Evolutionary conservation across 2,329 filamentous ascomycete genomes (phyloP), one percentile per base, ranked within the genome.

Genomic region (Leptodontidium sp.): DNA sequence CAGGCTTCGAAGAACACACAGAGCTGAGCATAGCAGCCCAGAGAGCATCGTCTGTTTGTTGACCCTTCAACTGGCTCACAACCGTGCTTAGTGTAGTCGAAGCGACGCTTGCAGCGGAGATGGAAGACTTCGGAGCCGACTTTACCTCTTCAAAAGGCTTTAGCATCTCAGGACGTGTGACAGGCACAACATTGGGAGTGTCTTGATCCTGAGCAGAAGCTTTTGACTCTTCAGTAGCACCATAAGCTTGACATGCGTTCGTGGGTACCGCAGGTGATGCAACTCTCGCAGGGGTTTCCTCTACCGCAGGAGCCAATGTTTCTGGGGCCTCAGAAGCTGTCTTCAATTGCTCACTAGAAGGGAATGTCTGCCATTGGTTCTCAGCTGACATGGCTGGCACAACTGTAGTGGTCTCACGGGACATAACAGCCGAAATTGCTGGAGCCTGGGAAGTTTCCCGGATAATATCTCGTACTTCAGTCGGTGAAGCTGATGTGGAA

Each of bases 11-110:
- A 45, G 57, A 43, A 26, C 57, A 38, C 4, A 26, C 38, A 29
- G 7, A 24, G 38, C 35, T 38, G 29, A 64, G 61, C 12, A 64
- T 6, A 52, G 45, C 21, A 21, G 47, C 47, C 61, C 61, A 64
- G 21, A 21, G 26, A 26, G 43, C 21, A 38, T 52, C 38, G 38
- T 64, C 49, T 43, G 61, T 64, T 5, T 15, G n/a, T 43, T 59
- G 38, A 43, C 21, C 38, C 17, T 59, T 40, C 21, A 45, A 38
- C 26, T 38, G 21, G 38, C n/a, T 59, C 11, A 26, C 21, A 4
- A 40, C 14, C 15, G 35, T 45, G 38, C 38, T 59, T 40, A 11
- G 57, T 15, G 12, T 17, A 21, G 35, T 26, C 24, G 38, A 26
- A 26, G 38, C 21, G 7, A 59, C 21, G 26, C 57, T 45, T 24